Evolutionary conservation across 495 filamentous ascomycete species (phyloP), one percentile per base, ranked within the genome.

Genomic region (Trichoderma reesei): DNA sequence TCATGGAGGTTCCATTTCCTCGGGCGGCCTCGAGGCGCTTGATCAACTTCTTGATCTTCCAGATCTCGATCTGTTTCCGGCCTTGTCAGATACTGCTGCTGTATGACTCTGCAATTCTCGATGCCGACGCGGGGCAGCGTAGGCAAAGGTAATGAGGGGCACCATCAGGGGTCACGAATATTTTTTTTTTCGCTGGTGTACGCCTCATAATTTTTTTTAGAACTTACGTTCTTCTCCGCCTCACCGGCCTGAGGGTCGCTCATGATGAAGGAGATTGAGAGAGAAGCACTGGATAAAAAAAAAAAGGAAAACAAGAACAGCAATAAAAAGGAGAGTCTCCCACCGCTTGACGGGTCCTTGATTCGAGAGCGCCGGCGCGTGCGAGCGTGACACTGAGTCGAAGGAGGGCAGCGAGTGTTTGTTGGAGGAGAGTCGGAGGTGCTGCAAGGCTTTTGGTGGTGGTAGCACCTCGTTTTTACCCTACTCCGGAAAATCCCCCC

Each of bases 1-100:
- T 98, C 94, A 97, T 97, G 75, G 87, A 90, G 65, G 92, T 97
- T 79, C 92, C 92, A 82, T 97, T 97, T 74, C 92, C 92, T 69
- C 92, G 80, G 59, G 92, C 92, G 63, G 89, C 88, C 75, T 96
- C 93, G 69, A 96, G 88, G 63, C 92, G 88, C 80, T 96, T 96
- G 78, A 96, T 94, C 68, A 96, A 79, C 80, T 98, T 98, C 84
- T 98, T 98, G 66, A 98, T 83, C 79, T 87, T 87, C 84, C 84
- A 87, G 77, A 86, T 90, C 83, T 91, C 88, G 70, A 87, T 87
- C 79, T 81, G 67, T 65, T 63, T 56, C 18, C 37, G 26, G 31
- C 10, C 16, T 51, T 54, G 65, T 67, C 54, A 66, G 46, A 41
- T n/a, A 20, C 36, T 8, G 38, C 44, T 37, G 34, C 48, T 59